Evolutionary conservation across 202 grass and related monocot genomes (phyloP), one percentile per base, ranked within the genome.

Genomic region (Schoenoplectus tabernaemontani): DNA sequence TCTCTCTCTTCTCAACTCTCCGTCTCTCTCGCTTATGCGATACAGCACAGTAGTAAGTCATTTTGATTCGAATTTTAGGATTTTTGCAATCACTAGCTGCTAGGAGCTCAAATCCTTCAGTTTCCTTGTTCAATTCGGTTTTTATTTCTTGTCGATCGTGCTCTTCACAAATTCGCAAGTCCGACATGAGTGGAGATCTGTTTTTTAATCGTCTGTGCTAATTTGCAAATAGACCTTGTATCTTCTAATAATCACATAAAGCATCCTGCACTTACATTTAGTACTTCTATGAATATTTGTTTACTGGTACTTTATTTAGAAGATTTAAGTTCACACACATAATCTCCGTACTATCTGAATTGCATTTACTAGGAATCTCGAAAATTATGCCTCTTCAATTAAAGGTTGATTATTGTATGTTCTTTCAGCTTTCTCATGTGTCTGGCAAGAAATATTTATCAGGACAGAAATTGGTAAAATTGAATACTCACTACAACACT

Each of bases 141-240:
- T n/a, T 36, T 56, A 17, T 32, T 53, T 28, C 36, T 78, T 16
- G 38, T 19, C 7, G 5, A 19, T 57, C 5, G 53, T 2, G 34
- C 12, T 60, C 11, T 46, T 76, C 23, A 9, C n/a, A 24, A 80
- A 36, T 53, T 53, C 4, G 32, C 23, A 26, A 47, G 9, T 48
- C n/a, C 9, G 28, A 32, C 53, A 33, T 9, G 15, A 65, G 16
- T 80, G 59, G 26, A 80, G 44, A 80, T 80, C 57, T 80, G 58
- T 48, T 48, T 17, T 60, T 43, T 53, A 64, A 30, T 80, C n/a
- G 12, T 65, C 39, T 24, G 16, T 47, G 16, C 30, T 47, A 32
- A 48, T 80, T 80, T 80, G 11, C 58, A 80, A 47, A 16, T 66
- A 20, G 57, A 15, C 22, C 78, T 65, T 34, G 5, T 3, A 3